Conservation (phyloP, 176 grass and related monocot genomes). For the Puccinellia tenuiflora region DNA sequence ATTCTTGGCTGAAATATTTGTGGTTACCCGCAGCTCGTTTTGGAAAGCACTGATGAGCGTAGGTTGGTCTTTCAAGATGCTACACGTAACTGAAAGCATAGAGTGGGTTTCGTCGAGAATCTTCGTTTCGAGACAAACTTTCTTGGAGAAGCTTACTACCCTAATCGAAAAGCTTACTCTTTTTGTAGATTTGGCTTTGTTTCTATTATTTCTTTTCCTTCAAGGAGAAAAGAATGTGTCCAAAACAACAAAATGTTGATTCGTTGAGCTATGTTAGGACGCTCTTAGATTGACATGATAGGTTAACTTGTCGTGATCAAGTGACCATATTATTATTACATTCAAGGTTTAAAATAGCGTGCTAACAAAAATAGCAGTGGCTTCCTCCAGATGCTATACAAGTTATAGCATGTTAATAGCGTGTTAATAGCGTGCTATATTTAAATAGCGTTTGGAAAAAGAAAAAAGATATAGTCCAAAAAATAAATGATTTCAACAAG, state of each 20-base stretch:
- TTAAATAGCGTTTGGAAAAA: no score
- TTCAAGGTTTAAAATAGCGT: no score
- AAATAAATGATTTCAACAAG: no score
- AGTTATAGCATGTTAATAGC: no score
- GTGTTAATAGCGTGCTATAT: no score
- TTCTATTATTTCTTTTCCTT: neutral
- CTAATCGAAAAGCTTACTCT: neutral
- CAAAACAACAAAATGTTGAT: neutral
- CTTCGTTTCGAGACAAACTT: neutral
- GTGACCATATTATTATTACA: neutral
- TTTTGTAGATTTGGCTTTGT: conserved; percentile 3
- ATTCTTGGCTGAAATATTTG: neutral
- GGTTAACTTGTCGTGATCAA: neutral
- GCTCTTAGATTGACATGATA: neutral
- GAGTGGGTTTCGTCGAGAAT: neutral
- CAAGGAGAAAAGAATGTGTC: neutral
- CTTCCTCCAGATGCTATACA: no score
- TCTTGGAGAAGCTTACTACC: neutral
- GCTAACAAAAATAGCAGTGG: no score
- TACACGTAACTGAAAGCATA: conserved; percentile 3
- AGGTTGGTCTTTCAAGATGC: neutral
- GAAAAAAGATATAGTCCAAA: no score
- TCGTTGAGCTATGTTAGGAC: neutral
- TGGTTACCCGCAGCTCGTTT: neutral
- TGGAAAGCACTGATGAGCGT: neutral